Evolutionary conservation across 352 stramenopile genomes (phyloP).

Genomic region (Phytopythium delawarense): DNA sequence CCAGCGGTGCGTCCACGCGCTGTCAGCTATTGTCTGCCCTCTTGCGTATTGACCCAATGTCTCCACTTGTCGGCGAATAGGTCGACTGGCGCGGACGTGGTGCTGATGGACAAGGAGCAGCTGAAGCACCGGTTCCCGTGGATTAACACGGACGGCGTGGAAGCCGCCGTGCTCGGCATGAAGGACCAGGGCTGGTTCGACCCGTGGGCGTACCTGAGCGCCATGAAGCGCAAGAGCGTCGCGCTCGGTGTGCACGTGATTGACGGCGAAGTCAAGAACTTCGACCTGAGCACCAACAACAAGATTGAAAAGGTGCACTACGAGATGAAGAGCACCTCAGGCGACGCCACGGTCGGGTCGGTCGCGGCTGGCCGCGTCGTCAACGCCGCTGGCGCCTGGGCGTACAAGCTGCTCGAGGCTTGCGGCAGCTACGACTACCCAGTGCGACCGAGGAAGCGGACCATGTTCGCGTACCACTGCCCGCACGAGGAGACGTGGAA

Average conservation of each 20-base stretch:
- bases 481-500: conserved; percentile 72
- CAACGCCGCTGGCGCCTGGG: conserved; percentile 72
- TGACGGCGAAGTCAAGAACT: conserved; percentile 62
- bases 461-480: conserved; percentile 77
- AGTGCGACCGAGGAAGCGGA: conserved; percentile 71
- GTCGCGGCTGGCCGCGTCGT: conserved; percentile 61
- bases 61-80: conserved; percentile 11
- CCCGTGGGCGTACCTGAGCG: conserved; percentile 71
- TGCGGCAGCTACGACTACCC: conserved; percentile 74
- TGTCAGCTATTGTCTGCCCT: not conserved
- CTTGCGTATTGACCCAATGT: not conserved
- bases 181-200: conserved; percentile 85
- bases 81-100: conserved; percentile 38
- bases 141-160: conserved; percentile 64
- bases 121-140: conserved; percentile 69
- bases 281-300: conserved; percentile 50
- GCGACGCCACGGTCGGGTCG: conserved; percentile 18
- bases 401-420: conserved; percentile 58
- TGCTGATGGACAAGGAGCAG: conserved; percentile 45
- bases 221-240: conserved; percentile 71
- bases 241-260: conserved; percentile 70
- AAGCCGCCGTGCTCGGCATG: conserved; percentile 53
- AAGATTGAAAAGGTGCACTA: conserved; percentile 63
- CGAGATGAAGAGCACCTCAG: conserved; percentile 18
- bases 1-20: conserved; percentile 30